Evolutionary conservation across 2,329 filamentous ascomycete genomes (phyloP), one percentile per base, ranked within the genome.

Genomic region (Colletotrichum lindemuthianum): DNA sequence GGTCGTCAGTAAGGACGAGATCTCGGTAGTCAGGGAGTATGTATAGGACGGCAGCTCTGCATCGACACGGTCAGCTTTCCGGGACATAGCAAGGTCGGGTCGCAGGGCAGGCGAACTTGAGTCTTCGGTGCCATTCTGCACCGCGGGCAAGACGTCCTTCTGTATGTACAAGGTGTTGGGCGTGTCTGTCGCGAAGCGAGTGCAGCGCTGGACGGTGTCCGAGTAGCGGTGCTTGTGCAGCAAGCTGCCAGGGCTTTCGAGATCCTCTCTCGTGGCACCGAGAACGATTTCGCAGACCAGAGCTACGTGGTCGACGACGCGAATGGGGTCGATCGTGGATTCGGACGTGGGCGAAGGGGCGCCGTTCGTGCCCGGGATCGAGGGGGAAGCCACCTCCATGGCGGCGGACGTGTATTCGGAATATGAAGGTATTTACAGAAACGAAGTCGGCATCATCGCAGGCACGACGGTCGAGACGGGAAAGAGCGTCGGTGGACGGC

Each of bases 81-180:
- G 49, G 45, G 53, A 41, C 9, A 6, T 11, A 6, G 11, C 11
- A 51, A 13, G 58, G 9, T 43, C 43, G 48, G 15, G 41, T 13
- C 13, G 49, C 37, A 36, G 53, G 53, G 15, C 32, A 12, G 13
- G 68, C 66, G 47, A 45, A 69, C 67, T 68, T 7, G 57, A 57
- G 11, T 69, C 15, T 6, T 80, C 78, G 24, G 24, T 24, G 13
- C 81, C 84, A 68, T 87, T 83, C 60, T 85, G 80, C 44, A 81
- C 73, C 59, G 83, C 82, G 68, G 84, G 81, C 57, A 86, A 79
- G 69, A 90, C 75, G 74, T 95, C 92, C 79, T 97, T 97, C 75
- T 96, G 91, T 68, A 97, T 90, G 79, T 98, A 98, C 68, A 99
- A 83, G 59, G 91, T 93, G 67, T 90, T 89, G 79, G 97, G 93